Conservation (phyloP, 352 stramenopile genomes). For the Globisporangium splendens region DNA sequence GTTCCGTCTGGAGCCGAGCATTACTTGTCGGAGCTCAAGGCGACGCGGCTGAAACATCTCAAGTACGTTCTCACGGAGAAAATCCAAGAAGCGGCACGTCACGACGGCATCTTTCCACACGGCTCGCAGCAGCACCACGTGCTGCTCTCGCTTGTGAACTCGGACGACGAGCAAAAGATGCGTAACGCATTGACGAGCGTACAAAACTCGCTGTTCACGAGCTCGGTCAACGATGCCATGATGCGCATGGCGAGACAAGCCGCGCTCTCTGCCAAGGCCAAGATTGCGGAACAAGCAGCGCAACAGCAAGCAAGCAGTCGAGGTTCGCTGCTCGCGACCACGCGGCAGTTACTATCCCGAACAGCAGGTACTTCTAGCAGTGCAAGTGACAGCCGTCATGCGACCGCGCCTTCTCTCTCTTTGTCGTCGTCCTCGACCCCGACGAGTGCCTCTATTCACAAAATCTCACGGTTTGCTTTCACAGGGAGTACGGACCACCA, state of each 20-base stretch:
- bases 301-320: constrained; percentile 63
- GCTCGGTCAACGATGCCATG: constrained; percentile 73
- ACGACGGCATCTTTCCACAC: constrained; percentile 69
- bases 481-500: constrained; percentile 29
- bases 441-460: constrained; percentile 52
- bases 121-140: constrained; percentile 60
- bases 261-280: constrained; percentile 72
- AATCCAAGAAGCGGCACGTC: constrained; percentile 60
- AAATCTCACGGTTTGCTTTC: constrained; percentile 41
- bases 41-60: constrained; percentile 46
- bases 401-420: constrained; percentile 16
- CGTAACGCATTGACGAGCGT: constrained; percentile 45
- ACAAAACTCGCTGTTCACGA: constrained; percentile 67
- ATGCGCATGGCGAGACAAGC: constrained; percentile 81
- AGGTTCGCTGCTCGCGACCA: constrained; percentile 68
- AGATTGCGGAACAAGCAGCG: constrained; percentile 75
- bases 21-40: constrained; percentile 9
- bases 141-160: constrained; percentile 40
- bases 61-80: constrained; percentile 78
- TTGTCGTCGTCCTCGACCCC: constrained; percentile 31
- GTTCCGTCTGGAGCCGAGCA: constrained; percentile 5
- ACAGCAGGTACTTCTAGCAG: constrained; percentile 19
- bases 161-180: constrained; percentile 53
- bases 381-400: constrained; percentile 25
- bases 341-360: constrained; percentile 61